Evolutionary conservation across 2,329 filamentous ascomycete genomes (phyloP).

Genomic region (Lithohypha guttulata): DNA sequence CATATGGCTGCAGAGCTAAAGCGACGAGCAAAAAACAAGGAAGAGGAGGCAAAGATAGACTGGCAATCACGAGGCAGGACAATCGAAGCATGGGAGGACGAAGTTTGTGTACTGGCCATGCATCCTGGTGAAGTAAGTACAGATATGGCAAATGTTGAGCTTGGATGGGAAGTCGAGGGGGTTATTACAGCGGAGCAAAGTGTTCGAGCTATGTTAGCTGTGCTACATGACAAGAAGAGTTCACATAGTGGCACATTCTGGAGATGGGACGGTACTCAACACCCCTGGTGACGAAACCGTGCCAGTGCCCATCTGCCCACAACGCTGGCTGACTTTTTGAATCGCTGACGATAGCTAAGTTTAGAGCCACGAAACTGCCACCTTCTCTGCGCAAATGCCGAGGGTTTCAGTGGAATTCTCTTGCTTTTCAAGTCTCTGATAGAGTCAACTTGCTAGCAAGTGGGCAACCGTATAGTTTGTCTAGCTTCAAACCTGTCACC

Average conservation of each 20-base stretch:
- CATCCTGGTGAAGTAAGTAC: constrained; percentile 49
- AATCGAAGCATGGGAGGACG: constrained; percentile 7
- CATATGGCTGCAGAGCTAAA: constrained; percentile 48
- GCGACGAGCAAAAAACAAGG: constrained; percentile 38
- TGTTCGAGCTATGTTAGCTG: constrained; percentile 40
- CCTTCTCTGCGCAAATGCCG: no score
- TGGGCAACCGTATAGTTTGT: no score
- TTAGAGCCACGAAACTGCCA: no score
- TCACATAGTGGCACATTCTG: constrained; percentile 45
- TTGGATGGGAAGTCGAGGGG: constrained; percentile 43
- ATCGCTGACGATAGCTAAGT: no score
- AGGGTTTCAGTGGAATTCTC: no score
- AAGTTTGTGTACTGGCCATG: constrained; percentile 38
- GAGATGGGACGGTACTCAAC: constrained; percentile 40
- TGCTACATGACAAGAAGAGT: constrained; percentile 40
- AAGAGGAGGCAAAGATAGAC: constrained; percentile 16
- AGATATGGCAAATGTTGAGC: constrained; percentile 44
- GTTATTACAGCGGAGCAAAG: constrained; percentile 42
- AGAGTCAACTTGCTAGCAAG: no score
- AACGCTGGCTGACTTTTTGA: no score
- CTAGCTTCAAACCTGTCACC: no score
- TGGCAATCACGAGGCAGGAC: not conserved
- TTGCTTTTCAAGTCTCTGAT: no score
- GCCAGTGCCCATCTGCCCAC: no score
- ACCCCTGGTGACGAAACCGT: constrained; percentile 8